Conservation (phyloP, 2,329 filamentous ascomycete genomes). For the Anisogramma anomala region DNA sequence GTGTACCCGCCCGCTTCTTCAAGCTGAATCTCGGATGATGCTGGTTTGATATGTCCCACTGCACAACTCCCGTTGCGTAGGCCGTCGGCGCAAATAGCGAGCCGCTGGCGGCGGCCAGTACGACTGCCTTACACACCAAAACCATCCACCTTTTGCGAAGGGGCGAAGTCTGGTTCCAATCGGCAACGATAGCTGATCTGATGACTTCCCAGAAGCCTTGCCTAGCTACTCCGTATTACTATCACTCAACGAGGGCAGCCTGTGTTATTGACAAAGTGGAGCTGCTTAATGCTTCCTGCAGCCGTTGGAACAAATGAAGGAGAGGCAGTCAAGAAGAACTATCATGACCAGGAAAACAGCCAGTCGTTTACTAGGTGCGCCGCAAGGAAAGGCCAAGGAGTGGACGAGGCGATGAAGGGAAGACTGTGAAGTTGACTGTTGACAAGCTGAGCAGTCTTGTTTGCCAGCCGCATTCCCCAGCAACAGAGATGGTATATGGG, state of each 20-base stretch:
- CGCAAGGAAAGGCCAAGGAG: too few species aligned
- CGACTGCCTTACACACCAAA: background rate
- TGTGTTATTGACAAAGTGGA: background rate
- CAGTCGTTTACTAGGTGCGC: too few species aligned
- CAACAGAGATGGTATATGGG: too few species aligned
- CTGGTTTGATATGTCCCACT: conserved; percentile 36
- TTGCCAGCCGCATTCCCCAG: too few species aligned
- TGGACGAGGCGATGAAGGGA: too few species aligned
- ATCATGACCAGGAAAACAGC: conserved; percentile 5
- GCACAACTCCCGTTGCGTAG: conserved; percentile 27
- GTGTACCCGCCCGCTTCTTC: conserved; percentile 27
- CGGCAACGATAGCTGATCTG: background rate
- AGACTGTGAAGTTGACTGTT: too few species aligned
- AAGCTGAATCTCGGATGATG: conserved; percentile 21
- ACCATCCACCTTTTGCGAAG: background rate
- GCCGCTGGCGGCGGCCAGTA: conserved; percentile 15
- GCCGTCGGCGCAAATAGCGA: conserved; percentile 17
- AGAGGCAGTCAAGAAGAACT: background rate
- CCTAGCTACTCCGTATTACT: background rate
- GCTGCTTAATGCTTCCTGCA: background rate
- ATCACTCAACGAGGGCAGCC: background rate
- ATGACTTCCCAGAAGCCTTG: background rate
- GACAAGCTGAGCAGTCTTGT: too few species aligned
- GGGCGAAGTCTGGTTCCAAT: background rate
- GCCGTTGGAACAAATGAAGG: background rate